Conservation (phyloP, 768 basidiomycete species). For the Kwoniella sp. region DNA sequence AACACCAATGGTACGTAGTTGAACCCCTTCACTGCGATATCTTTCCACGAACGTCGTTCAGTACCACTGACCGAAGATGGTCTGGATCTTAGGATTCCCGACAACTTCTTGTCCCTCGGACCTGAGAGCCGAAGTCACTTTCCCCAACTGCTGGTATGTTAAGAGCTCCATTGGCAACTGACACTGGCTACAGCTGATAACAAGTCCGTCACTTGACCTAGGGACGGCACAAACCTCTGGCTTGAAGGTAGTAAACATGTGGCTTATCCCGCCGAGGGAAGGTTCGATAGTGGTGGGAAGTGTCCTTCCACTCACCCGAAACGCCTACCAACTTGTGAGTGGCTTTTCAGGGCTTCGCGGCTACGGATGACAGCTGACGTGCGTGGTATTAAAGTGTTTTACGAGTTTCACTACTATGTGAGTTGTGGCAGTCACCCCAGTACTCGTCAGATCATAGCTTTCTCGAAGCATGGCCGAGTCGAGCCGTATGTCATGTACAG, state of each 20-base stretch:
- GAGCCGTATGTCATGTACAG: too few relatives aligned
- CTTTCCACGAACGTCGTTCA: slow-evolving; percentile 14
- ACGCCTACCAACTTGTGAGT: slow-evolving; percentile 29
- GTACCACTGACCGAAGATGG: too few relatives aligned
- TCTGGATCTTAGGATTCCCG: slow-evolving; percentile 39
- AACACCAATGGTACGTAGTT: slow-evolving; percentile 17
- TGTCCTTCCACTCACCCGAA: slow-evolving; percentile 44
- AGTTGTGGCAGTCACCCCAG: not conserved
- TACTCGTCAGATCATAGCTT: too few relatives aligned
- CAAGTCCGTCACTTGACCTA: not conserved
- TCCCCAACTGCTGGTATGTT: slow-evolving; percentile 39
- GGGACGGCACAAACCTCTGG: slow-evolving; percentile 40
- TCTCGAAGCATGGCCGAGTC: too few relatives aligned
- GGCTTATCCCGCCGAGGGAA: slow-evolving; percentile 29
- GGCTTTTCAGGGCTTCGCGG: not conserved
- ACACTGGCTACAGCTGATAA: too few relatives aligned
- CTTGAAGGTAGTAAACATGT: slow-evolving; percentile 38
- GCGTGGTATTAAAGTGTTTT: slow-evolving; percentile 25
- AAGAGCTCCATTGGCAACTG: slow-evolving; percentile 3
- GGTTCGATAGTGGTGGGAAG: slow-evolving; percentile 28
- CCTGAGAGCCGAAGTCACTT: slow-evolving; percentile 38
- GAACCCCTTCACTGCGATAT: not conserved
- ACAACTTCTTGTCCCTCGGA: slow-evolving; percentile 30
- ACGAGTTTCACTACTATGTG: slow-evolving; percentile 40
- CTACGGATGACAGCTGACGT: not conserved